phyloP scores from a whole-genome alignment of 2,329 filamentous ascomycete genomes.

The Cytospora chrysosperma region DNA sequence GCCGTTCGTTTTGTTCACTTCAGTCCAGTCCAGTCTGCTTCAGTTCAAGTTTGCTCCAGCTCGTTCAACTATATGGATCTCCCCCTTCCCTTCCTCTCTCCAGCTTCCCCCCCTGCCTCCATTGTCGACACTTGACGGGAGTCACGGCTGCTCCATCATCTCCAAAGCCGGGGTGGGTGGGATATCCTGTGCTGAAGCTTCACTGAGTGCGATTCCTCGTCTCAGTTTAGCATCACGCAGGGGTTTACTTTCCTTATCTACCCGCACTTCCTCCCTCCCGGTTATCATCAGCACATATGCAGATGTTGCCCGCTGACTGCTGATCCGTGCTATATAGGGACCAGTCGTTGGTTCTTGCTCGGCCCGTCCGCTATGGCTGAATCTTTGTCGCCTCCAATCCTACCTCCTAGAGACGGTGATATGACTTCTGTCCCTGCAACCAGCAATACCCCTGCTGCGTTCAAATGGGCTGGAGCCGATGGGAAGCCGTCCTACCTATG shows the following conservation, averaged over 20 bases:
- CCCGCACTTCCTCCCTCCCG: too few relatives aligned
- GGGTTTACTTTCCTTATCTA: neutral
- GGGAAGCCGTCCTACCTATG: neutral
- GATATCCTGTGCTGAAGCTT: neutral
- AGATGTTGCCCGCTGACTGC: neutral
- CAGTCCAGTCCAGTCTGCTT: neutral
- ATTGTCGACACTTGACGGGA: neutral
- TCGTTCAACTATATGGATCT: neutral
- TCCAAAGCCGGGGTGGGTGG: neutral
- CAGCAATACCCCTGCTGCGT: neutral
- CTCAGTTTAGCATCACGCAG: neutral
- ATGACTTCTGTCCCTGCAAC: too few relatives aligned
- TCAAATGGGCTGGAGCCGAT: conserved; percentile 4
- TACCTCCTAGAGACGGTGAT: neutral
- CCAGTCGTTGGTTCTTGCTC: neutral
- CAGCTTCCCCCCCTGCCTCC: neutral
- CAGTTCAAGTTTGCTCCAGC: too few relatives aligned
- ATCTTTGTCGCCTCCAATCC: neutral
- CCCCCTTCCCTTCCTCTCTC: neutral
- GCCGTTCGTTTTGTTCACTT: neutral
- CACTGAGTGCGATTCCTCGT: neutral
- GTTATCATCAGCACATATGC: neutral
- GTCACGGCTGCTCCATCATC: neutral
- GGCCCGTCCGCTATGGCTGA: neutral
- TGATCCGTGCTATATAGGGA: conserved; percentile 11